Evolutionary conservation across 1,284 basidiomycete species (phyloP), one percentile per base, ranked within the genome.

Genomic region (Rhodotorula sp.): DNA sequence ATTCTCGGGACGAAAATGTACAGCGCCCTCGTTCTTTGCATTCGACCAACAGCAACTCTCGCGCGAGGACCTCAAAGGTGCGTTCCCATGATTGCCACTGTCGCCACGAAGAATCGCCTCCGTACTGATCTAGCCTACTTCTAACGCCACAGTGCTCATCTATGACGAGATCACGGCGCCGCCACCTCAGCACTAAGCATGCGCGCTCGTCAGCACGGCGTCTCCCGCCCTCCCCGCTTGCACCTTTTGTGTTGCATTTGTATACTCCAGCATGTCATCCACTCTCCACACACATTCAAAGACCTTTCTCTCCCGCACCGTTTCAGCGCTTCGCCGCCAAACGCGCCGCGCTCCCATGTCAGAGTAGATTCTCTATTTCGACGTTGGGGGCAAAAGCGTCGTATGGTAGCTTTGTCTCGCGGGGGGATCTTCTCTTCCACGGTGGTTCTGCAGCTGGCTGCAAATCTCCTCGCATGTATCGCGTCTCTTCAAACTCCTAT

Each of bases 1-100:
- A 42, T 42, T 12, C 12, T 42, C 1, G 37, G 3, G 37, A 42
- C 37, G 37, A 42, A 42, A 42, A 60, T 26, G 42, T 70, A 90
- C 86, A 70, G 88, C 89, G 1, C 84, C 95, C 20, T 89, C 91
- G 68, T 88, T 91, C 14, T 88, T 87, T 24, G 95, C 95, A 82
- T 96, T 96, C 80, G 88, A 95, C 44, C 79, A 82, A 67, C 81
- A 84, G 71, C 82, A 83, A 73, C 79, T 84, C 29, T 81, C 80
- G 29, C 79, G 84, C 57, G 83, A 84, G 70, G 79, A 81, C 68
- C 78, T 84, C 62, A 84, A 84, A 75, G 77, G 83, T 82, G 59
- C 67, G n/a, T n/a, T 24, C 8, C 7, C 7, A 14, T 45, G 17
- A 33, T 33, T 33, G 33, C 33, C 33, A 33, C 33, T 33, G 33